Evolutionary conservation across 164 flowering plant species (phyloP), one percentile per base, ranked within the genome.

Genomic region (Warburgia ugandensis): DNA sequence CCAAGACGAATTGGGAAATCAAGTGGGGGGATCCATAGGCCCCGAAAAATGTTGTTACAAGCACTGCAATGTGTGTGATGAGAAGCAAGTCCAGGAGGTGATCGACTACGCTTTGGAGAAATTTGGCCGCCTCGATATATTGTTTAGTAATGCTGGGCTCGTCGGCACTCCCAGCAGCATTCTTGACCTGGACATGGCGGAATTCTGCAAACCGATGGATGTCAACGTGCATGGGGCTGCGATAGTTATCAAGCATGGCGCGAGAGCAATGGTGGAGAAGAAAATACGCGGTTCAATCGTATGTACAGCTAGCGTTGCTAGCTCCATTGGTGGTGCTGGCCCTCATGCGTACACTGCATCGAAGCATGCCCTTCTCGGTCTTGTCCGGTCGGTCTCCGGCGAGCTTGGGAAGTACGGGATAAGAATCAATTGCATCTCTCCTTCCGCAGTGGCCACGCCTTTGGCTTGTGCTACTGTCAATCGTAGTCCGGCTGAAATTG

Each of bases 101-200:
- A 77, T 86, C 12, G 55, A 22, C 1, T 64, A 9, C 67, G 56
- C 83, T 2, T 2, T 81, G 25, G 31, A 62, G 5, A 77, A 67
- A 16, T 68, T 74, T 19, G 84, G 84, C 0, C 48, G 55, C 29
- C 52, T 86, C 0, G 81, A 86, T 43, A 39, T 86, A 1, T 11
- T 86, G 51, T 79, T 77, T 61, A 86, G 88, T 73, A 83, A 83
- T 17, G 95, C 95, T 0, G 89, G 86, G 1, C 22, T 81, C 49
- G 53, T 71, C 0, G 92, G 81, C 6, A 61, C 75, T 0, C 6
- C 66, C 16, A 27, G 47, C 1, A 49, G 75, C 38, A 58, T 86
- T 16, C 48, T 81, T 6, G 92, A 86, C 5, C 59, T 83, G 14
- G 81, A 83, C 66, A 5, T 83, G 3, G 50, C 29, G 0, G 75